Conservation (phyloP, 169 alveolate species). For the Theileria annulata region DNA sequence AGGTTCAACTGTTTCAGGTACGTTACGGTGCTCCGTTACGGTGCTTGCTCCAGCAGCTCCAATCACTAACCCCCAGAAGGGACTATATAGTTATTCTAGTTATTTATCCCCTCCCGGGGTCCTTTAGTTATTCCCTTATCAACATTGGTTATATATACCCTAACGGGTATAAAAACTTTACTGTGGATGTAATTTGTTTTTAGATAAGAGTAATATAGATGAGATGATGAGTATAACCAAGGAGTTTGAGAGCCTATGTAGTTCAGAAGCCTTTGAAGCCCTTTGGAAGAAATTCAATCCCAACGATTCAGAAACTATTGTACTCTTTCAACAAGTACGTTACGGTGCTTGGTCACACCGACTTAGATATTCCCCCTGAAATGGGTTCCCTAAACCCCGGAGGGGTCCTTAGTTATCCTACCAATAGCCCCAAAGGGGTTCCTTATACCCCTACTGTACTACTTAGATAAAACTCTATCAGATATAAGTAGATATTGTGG, state of each 20-base stretch:
- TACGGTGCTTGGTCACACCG: neutral
- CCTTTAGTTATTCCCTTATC: too few relatives aligned
- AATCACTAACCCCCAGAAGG: too few relatives aligned
- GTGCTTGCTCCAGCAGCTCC: neutral
- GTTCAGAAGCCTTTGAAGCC: constrained; percentile 22
- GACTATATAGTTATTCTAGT: neutral
- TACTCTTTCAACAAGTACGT: constrained; percentile 3
- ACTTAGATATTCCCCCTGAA: too few relatives aligned
- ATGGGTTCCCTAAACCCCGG: neutral
- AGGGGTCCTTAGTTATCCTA: too few relatives aligned
- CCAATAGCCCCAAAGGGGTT: neutral
- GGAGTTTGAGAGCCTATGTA: neutral
- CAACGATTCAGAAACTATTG: neutral
- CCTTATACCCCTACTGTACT: too few relatives aligned
- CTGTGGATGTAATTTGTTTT: neutral
- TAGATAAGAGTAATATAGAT: neutral
- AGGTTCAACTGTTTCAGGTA: neutral
- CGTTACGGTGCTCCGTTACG: neutral
- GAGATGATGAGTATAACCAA: neutral
- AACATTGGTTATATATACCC: too few relatives aligned
- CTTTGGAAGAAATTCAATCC: constrained; percentile 36
- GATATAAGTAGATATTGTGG: too few relatives aligned
- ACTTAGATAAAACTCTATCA: too few relatives aligned
- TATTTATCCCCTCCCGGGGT: neutral
- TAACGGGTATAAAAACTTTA: too few relatives aligned